Evolutionary conservation across 2,329 filamentous ascomycete species (phyloP).

Genomic region (Pseudohalonectria lignicola): DNA sequence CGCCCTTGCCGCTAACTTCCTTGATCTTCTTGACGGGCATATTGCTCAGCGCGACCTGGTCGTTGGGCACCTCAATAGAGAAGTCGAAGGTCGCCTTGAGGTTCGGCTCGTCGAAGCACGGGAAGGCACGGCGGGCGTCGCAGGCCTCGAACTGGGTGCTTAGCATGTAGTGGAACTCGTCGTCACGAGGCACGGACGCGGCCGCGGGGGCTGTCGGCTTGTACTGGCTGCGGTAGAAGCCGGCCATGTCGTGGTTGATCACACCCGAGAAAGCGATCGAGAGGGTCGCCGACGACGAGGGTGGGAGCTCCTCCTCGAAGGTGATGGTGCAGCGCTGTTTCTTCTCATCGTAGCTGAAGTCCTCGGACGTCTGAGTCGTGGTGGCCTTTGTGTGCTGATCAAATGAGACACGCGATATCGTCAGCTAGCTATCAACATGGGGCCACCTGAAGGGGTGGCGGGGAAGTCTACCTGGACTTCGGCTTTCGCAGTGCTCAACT

Average conservation of each 20-base stretch:
- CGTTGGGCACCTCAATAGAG: slow-evolving; percentile 79
- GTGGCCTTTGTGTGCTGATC: slow-evolving; percentile 41
- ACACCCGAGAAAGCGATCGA: slow-evolving; percentile 56
- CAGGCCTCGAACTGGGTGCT: slow-evolving; percentile 97
- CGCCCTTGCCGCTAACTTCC: slow-evolving; percentile 38
- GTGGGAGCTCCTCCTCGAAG: slow-evolving; percentile 54
- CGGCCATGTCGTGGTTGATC: slow-evolving; percentile 91
- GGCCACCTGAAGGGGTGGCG: not conserved
- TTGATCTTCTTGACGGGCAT: slow-evolving; percentile 76
- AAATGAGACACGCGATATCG: too few relatives aligned
- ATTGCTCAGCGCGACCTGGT: slow-evolving; percentile 84
- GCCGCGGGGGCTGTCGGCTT: slow-evolving; percentile 65
- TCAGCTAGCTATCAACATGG: not conserved
- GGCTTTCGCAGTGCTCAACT: slow-evolving; percentile 56
- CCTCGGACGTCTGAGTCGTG: slow-evolving; percentile 46
- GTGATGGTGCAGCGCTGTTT: slow-evolving; percentile 72
- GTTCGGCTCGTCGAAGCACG: slow-evolving; percentile 96
- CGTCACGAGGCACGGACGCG: slow-evolving; percentile 65
- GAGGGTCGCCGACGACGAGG: slow-evolving; percentile 54
- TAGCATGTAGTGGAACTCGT: slow-evolving; percentile 62
- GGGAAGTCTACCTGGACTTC: slow-evolving; percentile 26
- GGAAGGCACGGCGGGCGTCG: slow-evolving; percentile 89
- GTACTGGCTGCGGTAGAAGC: slow-evolving; percentile 82
- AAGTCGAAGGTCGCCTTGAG: slow-evolving; percentile 95
- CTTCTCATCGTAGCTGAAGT: slow-evolving; percentile 71